These are phyloP conservation scores for Fennellomyces sp. DNA, from an alignment of 371 early-diverging fungal genomes.

Conservation along the genomic window DNA sequence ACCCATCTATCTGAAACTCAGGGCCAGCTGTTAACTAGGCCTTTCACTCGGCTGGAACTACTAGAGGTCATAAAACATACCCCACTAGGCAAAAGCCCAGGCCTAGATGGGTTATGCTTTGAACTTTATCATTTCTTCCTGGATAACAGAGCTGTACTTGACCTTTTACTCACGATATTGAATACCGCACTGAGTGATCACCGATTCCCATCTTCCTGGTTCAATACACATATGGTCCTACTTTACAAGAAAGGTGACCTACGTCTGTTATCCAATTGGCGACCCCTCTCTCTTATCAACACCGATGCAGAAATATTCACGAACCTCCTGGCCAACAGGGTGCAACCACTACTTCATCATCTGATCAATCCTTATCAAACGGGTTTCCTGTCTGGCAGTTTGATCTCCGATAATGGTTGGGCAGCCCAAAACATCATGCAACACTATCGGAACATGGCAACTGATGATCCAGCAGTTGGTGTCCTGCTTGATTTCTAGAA, in stretches of 20 bases:
- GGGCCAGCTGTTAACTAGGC: not conserved
- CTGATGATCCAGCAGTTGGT: no score
- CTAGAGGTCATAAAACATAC: not conserved
- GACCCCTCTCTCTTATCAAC: constrained; percentile 24
- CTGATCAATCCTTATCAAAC: constrained; percentile 17
- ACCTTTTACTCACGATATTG: constrained; percentile 15
- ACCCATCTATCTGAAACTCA: not conserved
- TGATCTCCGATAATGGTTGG: no score
- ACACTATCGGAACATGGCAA: no score
- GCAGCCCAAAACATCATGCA: no score
- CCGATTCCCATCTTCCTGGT: not conserved
- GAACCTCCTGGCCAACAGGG: constrained; percentile 7
- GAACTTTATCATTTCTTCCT: constrained; percentile 21
- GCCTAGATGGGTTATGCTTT: constrained; percentile 35
- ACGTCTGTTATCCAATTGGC: constrained; percentile 15
- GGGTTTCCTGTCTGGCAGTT: constrained; percentile 18
- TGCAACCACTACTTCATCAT: not conserved
- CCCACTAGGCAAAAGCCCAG: constrained; percentile 21
- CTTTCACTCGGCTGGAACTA: not conserved
- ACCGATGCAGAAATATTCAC: constrained; percentile 16
- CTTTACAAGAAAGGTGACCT: constrained; percentile 37
- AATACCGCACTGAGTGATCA: constrained; percentile 8
- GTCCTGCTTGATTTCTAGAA: no score
- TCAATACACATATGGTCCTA: constrained; percentile 17
- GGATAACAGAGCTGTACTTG: not conserved